Percentiles rank a stretch among this genome's conserved stretches.
phyloP scores from a whole-genome alignment of 331 rosid species.

The Phaseolus coccineus region DNA sequence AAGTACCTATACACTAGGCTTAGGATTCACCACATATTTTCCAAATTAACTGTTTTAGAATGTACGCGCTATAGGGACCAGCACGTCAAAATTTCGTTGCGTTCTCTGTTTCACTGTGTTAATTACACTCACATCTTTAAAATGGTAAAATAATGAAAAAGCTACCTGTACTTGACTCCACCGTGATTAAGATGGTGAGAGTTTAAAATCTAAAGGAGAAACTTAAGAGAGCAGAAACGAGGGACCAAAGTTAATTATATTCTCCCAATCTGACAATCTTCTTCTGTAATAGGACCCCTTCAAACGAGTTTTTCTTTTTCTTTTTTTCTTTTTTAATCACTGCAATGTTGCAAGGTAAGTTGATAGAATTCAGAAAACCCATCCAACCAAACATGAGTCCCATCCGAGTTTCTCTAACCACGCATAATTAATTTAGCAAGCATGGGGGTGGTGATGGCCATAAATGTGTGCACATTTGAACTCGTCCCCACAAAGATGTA shows the following conservation, averaged over 20 bases:
- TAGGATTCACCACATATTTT: conserved; percentile 17
- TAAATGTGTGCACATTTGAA: conserved; percentile 39
- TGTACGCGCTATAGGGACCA: conserved; percentile 1
- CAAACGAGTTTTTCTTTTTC: neutral
- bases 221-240: neutral
- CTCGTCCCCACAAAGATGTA: conserved; percentile 32
- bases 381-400: neutral
- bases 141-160: conserved; percentile 21
- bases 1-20: conserved; percentile 20
- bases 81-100: conserved; percentile 35
- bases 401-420: neutral
- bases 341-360: neutral
- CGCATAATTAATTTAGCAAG: conserved; percentile 20
- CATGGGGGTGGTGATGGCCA: conserved; percentile 39
- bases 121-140: conserved; percentile 32
- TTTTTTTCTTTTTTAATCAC: too few species aligned
- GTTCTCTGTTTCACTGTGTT: conserved; percentile 41
- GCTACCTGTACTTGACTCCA: conserved; percentile 13
- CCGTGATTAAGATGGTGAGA: conserved; percentile 1
- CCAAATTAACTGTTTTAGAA: conserved; percentile 21
- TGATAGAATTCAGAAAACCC: neutral
- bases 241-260: neutral
- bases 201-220: neutral
- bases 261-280: conserved; percentile 13
- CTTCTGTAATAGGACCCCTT: neutral